Conservation (phyloP, 2,329 filamentous ascomycete genomes). For the Bipolaris zeicola region DNA sequence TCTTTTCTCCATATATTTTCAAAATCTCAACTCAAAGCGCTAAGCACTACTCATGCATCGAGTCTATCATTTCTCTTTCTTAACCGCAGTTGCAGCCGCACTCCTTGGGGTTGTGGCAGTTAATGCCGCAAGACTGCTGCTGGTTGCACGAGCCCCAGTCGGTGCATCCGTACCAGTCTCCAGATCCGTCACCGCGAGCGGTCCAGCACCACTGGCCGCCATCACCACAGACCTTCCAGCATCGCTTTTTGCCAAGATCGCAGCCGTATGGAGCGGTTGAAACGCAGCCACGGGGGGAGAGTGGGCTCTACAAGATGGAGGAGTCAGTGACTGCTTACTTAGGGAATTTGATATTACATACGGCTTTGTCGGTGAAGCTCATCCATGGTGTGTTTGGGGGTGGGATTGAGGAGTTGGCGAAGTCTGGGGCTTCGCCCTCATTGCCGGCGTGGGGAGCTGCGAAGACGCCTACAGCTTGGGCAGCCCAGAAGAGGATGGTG, state of each 20-base stretch:
- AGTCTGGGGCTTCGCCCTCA: neutral
- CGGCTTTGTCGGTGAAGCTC: conserved; percentile 1
- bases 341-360: neutral
- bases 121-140: neutral
- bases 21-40: neutral
- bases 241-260: conserved; percentile 1
- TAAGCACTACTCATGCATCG: neutral
- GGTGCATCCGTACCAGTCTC: neutral
- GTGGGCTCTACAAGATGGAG: neutral
- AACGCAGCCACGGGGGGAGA: neutral
- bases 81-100: neutral
- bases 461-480: neutral
- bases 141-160: conserved; percentile 2
- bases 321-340: neutral
- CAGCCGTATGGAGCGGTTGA: neutral
- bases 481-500: neutral
- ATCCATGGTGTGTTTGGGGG: neutral
- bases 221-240: conserved; percentile 4
- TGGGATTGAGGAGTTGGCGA: neutral
- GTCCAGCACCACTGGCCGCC: conserved; percentile 5
- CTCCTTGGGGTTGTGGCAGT: neutral
- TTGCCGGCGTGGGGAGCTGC: neutral
- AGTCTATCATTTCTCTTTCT: neutral
- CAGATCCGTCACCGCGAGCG: neutral
- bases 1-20: neutral